Evolutionary conservation across 495 filamentous ascomycete genomes (phyloP).

Genomic region (Neurospora sp.): DNA sequence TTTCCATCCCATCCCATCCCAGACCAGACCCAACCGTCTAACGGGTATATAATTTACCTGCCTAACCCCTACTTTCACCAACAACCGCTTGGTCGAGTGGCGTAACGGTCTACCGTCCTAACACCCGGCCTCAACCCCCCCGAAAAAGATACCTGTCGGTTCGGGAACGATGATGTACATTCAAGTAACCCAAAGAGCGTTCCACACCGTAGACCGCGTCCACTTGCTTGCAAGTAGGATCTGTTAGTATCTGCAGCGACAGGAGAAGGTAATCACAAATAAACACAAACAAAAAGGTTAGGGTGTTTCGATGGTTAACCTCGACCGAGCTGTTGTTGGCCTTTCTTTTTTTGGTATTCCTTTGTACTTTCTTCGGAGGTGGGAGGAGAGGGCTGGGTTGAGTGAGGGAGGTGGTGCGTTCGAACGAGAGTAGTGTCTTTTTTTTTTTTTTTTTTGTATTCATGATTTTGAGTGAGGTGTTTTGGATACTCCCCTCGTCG

Average conservation of each 20-base stretch:
- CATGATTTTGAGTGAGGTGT: background rate
- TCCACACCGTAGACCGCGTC: background rate
- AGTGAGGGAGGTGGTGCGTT: background rate
- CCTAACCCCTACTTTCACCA: background rate
- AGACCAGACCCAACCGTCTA: background rate
- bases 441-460: background rate
- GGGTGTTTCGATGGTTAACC: background rate
- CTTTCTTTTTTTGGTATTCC: background rate
- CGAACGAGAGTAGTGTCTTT: background rate
- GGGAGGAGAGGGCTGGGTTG: background rate
- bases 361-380: background rate
- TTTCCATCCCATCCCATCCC: background rate
- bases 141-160: background rate
- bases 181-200: background rate
- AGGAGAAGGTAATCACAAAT: background rate
- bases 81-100: background rate
- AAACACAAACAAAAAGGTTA: background rate
- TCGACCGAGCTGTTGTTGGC: background rate
- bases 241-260: background rate
- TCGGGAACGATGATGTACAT: background rate
- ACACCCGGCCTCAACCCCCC: background rate
- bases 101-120: background rate
- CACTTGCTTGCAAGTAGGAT: background rate
- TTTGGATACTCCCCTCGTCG: background rate
- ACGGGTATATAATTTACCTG: background rate